Evolutionary conservation across 306 rosid genomes (phyloP).

Genomic region (Lagenaria siceraria): DNA sequence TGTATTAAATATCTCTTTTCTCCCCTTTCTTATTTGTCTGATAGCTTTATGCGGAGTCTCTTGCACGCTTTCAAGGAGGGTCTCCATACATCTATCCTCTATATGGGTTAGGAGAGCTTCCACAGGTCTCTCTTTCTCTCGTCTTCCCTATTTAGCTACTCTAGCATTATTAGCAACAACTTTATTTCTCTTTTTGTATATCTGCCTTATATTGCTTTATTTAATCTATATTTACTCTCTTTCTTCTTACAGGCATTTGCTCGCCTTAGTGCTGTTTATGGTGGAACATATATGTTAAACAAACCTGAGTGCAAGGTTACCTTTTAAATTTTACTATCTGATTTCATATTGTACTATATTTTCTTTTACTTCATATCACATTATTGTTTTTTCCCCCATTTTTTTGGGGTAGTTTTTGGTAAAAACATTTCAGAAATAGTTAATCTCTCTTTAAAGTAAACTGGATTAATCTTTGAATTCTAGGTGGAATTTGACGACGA

Average conservation of each 20-base stretch:
- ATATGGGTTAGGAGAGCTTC: conserved; percentile 98
- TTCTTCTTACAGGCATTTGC: conserved; percentile 65
- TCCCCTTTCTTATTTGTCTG: background rate
- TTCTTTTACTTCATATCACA: background rate
- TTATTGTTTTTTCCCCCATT: background rate
- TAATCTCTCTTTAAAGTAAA: background rate
- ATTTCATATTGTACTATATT: background rate
- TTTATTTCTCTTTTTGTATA: background rate
- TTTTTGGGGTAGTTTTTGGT: background rate
- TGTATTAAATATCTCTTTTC: conserved; percentile 9
- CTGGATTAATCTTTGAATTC: conserved; percentile 17
- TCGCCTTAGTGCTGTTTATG: conserved; percentile 95
- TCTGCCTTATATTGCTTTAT: background rate
- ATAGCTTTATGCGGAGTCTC: conserved; percentile 85
- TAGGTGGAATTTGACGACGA: conserved; percentile 86
- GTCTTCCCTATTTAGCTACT: background rate
- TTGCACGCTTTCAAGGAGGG: conserved; percentile 98
- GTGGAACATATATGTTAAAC: conserved; percentile 95
- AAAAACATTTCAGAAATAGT: background rate
- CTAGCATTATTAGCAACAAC: background rate
- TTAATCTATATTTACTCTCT: background rate
- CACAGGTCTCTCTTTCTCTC: conserved; percentile 49
- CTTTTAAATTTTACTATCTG: background rate
- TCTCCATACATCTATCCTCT: conserved; percentile 96
- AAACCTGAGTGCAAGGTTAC: conserved; percentile 96